These are phyloP conservation scores for Solanum chiquidenum DNA, from an alignment of 257 asterid genomes.

Conservation along the genomic window DNA sequence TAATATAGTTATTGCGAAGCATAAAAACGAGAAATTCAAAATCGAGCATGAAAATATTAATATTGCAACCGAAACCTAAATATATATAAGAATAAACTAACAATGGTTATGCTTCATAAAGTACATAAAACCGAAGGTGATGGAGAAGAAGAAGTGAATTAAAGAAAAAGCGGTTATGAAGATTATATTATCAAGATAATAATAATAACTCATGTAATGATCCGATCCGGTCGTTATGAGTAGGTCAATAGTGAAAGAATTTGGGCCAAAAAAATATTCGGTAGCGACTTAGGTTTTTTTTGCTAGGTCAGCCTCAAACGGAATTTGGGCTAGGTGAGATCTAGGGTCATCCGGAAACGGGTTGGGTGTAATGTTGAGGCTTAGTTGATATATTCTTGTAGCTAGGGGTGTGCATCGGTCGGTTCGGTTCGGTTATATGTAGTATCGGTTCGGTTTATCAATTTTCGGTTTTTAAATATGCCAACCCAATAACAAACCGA, in stretches of 20 bases:
- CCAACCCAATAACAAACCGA: no score
- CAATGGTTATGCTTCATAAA: neutral
- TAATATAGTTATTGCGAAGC: neutral
- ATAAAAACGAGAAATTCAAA: no score
- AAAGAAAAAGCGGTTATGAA: neutral
- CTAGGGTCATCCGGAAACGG: neutral
- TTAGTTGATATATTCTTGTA: neutral
- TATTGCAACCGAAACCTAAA: no score
- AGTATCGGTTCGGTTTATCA: no score
- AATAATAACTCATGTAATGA: no score
- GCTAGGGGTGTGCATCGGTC: no score
- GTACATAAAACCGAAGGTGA: neutral
- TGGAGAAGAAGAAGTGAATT: neutral
- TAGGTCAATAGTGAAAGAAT: neutral
- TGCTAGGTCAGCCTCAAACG: neutral
- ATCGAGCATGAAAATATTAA: neutral
- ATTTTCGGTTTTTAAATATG: no score
- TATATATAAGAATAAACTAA: neutral
- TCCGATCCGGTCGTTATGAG: neutral
- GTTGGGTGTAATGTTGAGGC: neutral
- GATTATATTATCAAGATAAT: neutral
- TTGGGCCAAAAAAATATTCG: rapidly evolving
- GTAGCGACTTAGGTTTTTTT: neutral
- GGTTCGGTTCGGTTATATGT: no score
- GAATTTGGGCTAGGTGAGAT: no score